These are phyloP conservation scores for Mesotaenium endlicherianum DNA, from an alignment of 139 green algal genomes.

Conservation along the genomic window DNA sequence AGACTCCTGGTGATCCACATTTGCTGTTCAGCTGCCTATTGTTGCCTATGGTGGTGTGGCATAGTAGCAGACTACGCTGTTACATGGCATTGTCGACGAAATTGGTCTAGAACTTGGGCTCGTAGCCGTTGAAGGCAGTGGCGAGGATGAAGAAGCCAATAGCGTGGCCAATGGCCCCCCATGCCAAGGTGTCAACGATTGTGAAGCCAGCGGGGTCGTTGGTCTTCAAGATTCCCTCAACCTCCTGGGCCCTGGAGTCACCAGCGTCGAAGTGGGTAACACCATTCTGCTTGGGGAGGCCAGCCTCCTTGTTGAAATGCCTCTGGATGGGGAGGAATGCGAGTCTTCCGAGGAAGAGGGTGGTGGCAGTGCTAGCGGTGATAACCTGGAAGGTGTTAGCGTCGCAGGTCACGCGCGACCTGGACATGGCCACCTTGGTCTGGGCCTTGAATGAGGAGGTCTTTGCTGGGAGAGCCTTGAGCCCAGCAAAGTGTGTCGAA, in stretches of 20 bases:
- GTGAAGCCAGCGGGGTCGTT: slow-evolving; percentile 82
- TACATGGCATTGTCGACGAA: neutral
- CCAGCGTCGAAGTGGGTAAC: slow-evolving; percentile 70
- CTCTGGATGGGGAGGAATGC: slow-evolving; percentile 75
- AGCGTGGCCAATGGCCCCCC: slow-evolving; percentile 79
- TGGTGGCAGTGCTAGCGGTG: slow-evolving; percentile 55
- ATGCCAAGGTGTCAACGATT: slow-evolving; percentile 80
- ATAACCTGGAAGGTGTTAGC: slow-evolving; percentile 31
- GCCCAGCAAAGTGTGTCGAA: slow-evolving; percentile 13
- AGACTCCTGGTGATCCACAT: too few relatives aligned
- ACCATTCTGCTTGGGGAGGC: slow-evolving; percentile 77
- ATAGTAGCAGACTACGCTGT: too few relatives aligned
- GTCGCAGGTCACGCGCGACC: slow-evolving; percentile 13
- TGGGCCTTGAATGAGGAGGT: slow-evolving; percentile 9
- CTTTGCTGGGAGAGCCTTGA: slow-evolving; percentile 6
- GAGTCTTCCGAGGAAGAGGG: slow-evolving; percentile 70
- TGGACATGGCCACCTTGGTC: slow-evolving; percentile 10
- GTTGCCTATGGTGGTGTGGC: too few relatives aligned
- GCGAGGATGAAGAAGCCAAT: slow-evolving; percentile 68
- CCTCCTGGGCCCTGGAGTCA: slow-evolving; percentile 69
- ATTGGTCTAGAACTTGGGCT: slow-evolving; percentile 25
- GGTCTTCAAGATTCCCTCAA: slow-evolving; percentile 61
- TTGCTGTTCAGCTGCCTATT: too few relatives aligned
- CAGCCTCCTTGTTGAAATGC: slow-evolving; percentile 57
- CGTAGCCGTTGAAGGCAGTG: slow-evolving; percentile 46